These are phyloP conservation scores for Microsporum canis DNA, from an alignment of 2,329 filamentous ascomycete genomes.

Conservation along the genomic window DNA sequence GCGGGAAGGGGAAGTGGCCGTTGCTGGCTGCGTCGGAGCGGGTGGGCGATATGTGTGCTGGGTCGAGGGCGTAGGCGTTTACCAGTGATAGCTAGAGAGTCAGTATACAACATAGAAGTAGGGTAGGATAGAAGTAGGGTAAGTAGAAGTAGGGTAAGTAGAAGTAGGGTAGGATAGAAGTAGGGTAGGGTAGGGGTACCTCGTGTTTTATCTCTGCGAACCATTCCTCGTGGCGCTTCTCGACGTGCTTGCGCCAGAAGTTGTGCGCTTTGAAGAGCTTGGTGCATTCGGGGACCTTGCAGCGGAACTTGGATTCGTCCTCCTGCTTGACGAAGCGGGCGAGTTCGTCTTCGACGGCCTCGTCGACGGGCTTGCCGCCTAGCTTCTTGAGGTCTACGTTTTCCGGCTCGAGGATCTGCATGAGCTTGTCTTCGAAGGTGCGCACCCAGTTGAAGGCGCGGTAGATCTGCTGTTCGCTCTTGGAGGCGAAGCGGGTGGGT, in stretches of 20 bases:
- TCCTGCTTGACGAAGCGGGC: slow-evolving; percentile 88
- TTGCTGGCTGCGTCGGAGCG: slow-evolving; percentile 91
- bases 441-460: slow-evolving; percentile 98
- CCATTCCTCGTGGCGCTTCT: slow-evolving; percentile 91
- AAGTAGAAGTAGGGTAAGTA: not conserved
- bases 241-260: slow-evolving; percentile 96
- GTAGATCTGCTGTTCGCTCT: slow-evolving; percentile 82
- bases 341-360: slow-evolving; percentile 77
- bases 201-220: slow-evolving; percentile 67
- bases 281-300: slow-evolving; percentile 88
- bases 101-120: not conserved
- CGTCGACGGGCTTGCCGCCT: slow-evolving; percentile 75
- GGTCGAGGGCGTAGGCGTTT: slow-evolving; percentile 89
- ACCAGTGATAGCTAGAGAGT: slow-evolving; percentile 63
- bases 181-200: slow-evolving; percentile 41
- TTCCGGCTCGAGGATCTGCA: slow-evolving; percentile 84
- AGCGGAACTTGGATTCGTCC: slow-evolving; percentile 92
- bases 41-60: slow-evolving; percentile 85
- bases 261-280: slow-evolving; percentile 96
- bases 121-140: not conserved
- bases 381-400: slow-evolving; percentile 79
- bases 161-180: not conserved
- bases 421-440: slow-evolving; percentile 93
- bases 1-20: slow-evolving; percentile 78
- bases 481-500: slow-evolving; percentile 58